A percentile compares a stretch with the other conserved stretches of the same genome.
These are phyloP conservation scores for Boletus reticuloceps DNA, from an alignment of 768 basidiomycete species.

Conservation along the genomic window DNA sequence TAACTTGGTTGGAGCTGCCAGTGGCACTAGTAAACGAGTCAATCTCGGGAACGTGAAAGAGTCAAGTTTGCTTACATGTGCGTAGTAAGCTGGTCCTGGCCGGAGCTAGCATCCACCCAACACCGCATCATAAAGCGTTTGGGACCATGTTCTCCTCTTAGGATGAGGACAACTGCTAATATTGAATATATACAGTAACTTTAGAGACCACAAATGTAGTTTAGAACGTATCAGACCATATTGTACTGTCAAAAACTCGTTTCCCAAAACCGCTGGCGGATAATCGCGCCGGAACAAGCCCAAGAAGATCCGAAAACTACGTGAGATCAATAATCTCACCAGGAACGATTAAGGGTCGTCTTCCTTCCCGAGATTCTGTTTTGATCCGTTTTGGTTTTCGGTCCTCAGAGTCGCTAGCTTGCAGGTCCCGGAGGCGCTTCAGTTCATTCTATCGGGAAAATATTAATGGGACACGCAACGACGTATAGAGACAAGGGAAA, in stretches of 20 bases:
- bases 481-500: neutral
- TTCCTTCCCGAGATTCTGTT: neutral
- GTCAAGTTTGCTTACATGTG: neutral
- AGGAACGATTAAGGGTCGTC: neutral
- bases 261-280: too few relatives aligned
- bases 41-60: neutral
- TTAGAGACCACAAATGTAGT: too few relatives aligned
- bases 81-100: too few relatives aligned
- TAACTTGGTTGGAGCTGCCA: neutral
- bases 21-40: neutral
- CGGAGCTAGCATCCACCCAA: too few relatives aligned
- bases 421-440: constrained; percentile 11
- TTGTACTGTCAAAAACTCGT: too few relatives aligned
- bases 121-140: too few relatives aligned
- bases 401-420: neutral
- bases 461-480: neutral
- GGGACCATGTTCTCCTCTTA: too few relatives aligned
- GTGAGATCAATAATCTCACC: constrained; percentile 20
- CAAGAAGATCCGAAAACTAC: neutral
- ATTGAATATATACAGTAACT: too few relatives aligned
- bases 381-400: constrained; percentile 18
- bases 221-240: too few relatives aligned
- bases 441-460: constrained; percentile 7
- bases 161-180: too few relatives aligned
- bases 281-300: too few relatives aligned